Conservation (phyloP, 768 basidiomycete species). For the Lactarius hengduanensis region DNA sequence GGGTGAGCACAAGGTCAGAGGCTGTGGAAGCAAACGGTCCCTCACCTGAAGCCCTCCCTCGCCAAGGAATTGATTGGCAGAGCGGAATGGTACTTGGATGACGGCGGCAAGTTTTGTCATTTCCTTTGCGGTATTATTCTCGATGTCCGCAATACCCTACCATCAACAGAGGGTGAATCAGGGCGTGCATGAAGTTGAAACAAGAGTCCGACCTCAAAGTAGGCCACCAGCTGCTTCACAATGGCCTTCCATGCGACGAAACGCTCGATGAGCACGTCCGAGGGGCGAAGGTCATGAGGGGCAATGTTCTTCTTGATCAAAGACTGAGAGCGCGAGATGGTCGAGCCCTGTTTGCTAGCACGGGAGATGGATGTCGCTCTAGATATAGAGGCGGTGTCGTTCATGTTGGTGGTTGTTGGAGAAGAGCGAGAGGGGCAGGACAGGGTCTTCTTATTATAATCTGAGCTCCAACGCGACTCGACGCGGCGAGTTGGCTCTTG, state of each 20-base stretch:
- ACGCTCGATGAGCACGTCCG: constrained; percentile 94
- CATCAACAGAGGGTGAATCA: neutral
- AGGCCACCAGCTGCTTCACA: constrained; percentile 92
- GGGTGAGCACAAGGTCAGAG: neutral
- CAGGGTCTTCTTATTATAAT: neutral
- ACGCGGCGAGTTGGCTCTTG: neutral
- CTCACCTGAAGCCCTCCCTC: constrained; percentile 88
- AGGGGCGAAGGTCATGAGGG: constrained; percentile 85
- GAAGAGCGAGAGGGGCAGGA: constrained; percentile 1
- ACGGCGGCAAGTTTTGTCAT: constrained; percentile 91
- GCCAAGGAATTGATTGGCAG: constrained; percentile 97
- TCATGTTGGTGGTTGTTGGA: constrained; percentile 32
- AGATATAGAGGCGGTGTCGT: constrained; percentile 55
- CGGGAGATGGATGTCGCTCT: constrained; percentile 73
- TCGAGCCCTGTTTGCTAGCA: constrained; percentile 61
- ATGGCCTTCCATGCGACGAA: constrained; percentile 95
- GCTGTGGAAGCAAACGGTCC: neutral
- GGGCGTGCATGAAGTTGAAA: neutral
- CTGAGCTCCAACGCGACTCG: neutral
- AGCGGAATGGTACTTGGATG: constrained; percentile 94
- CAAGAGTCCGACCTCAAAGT: constrained; percentile 61
- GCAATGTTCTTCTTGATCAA: constrained; percentile 95
- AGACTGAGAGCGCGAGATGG: constrained; percentile 75
- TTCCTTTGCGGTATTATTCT: constrained; percentile 92
- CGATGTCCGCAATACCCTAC: constrained; percentile 75